Evolutionary conservation across 2,329 filamentous ascomycete species (phyloP).

Genomic region (Fusarium graminum): DNA sequence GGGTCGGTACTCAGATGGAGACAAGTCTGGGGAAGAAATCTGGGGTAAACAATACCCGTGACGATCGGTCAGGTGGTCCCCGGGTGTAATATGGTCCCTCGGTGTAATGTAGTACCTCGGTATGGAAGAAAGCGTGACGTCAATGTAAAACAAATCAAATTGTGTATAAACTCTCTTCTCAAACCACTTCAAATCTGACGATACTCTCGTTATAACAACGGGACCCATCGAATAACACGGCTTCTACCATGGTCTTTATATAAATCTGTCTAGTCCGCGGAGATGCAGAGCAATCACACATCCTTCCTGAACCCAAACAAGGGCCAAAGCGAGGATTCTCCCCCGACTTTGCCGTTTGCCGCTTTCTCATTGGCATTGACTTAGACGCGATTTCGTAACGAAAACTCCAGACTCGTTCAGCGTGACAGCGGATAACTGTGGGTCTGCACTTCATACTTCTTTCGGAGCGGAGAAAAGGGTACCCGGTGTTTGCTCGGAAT

Average conservation of each 20-base stretch:
- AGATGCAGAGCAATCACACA: constrained; percentile 36
- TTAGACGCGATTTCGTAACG: constrained; percentile 46
- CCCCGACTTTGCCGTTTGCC: constrained; percentile 10
- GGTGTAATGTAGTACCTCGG: not conserved
- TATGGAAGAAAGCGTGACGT: not conserved
- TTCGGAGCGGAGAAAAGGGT: constrained; percentile 27
- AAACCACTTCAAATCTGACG: not conserved
- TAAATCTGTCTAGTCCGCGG: constrained; percentile 39
- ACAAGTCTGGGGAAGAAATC: constrained; percentile 2
- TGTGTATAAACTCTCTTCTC: not conserved
- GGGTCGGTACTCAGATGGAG: constrained; percentile 1
- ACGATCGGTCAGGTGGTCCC: not conserved
- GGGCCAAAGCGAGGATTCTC: not conserved
- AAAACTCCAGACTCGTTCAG: constrained; percentile 34
- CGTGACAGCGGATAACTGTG: constrained; percentile 34
- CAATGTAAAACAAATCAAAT: not conserved
- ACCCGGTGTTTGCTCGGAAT: constrained; percentile 31
- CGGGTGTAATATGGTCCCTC: not conserved
- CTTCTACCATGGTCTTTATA: constrained; percentile 20
- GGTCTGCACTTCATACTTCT: not conserved
- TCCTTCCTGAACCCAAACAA: not conserved
- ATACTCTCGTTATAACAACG: constrained; percentile 14
- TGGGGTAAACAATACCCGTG: not conserved
- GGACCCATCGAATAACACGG: not conserved
- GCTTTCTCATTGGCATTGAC: constrained; percentile 42